A percentile compares a stretch with the other conserved stretches of the same genome.
phyloP scores from a whole-genome alignment of 257 asterid genomes.

The Solanum verrucosum region DNA sequence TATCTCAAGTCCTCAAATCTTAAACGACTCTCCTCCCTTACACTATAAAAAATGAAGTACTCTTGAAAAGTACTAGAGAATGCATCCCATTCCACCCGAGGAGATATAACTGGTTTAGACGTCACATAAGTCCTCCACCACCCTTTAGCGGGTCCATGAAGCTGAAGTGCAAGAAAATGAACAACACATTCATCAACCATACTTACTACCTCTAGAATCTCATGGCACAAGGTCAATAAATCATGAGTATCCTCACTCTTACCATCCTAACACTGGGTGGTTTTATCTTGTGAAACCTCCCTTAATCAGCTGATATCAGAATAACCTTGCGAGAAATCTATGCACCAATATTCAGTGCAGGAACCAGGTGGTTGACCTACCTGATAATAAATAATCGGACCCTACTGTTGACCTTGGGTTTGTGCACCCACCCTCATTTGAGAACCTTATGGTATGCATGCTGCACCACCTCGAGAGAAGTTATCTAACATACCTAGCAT shows the following conservation, averaged over 20 bases:
- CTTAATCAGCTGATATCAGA: too few species aligned
- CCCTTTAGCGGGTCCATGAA: background rate
- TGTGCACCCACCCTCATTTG: background rate
- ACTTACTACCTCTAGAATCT: background rate
- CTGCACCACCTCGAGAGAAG: background rate
- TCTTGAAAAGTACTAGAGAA: too few species aligned
- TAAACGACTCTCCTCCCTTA: background rate
- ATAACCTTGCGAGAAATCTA: too few species aligned
- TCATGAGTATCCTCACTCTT: background rate
- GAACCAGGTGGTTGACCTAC: background rate
- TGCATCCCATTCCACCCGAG: background rate
- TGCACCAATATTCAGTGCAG: background rate
- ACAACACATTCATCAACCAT: too few species aligned
- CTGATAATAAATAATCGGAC: too few species aligned
- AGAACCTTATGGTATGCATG: background rate
- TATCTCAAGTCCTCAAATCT: background rate
- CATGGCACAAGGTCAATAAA: background rate
- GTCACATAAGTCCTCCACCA: background rate
- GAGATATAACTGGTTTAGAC: background rate
- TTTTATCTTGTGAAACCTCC: background rate
- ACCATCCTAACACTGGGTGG: background rate
- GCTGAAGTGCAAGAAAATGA: background rate
- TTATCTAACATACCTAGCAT: background rate
- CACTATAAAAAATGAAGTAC: background rate
- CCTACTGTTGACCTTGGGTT: background rate